phyloP scores from a whole-genome alignment of 2,329 filamentous ascomycete genomes.

The Stagonosporopsis chrysanthemi region DNA sequence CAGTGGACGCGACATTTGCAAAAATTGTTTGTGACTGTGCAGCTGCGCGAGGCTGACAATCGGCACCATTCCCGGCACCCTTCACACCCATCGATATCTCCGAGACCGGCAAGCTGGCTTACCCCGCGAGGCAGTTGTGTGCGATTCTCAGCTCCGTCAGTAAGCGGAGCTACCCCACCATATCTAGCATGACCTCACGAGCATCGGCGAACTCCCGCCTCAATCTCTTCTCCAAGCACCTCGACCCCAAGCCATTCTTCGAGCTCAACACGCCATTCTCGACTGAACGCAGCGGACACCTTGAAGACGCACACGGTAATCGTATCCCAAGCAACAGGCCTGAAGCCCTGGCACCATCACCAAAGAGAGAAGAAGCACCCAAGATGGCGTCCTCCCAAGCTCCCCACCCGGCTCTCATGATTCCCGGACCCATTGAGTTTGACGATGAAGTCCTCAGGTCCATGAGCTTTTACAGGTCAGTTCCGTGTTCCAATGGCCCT shows the following conservation, averaged over 20 bases:
- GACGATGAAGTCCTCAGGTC: slow-evolving; percentile 95
- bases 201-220: slow-evolving; percentile 59
- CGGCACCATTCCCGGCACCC: slow-evolving; percentile 13
- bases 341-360: slow-evolving; percentile 6
- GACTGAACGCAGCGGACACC: slow-evolving; percentile 62
- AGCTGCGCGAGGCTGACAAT: slow-evolving; percentile 17
- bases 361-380: slow-evolving; percentile 23
- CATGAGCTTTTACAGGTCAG: slow-evolving; percentile 91
- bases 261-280: slow-evolving; percentile 70
- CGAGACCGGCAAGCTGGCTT: slow-evolving; percentile 47
- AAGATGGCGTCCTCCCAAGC: slow-evolving; percentile 64
- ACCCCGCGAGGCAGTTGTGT: slow-evolving; percentile 34
- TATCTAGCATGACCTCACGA: slow-evolving; percentile 42
- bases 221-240: slow-evolving; percentile 67
- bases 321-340: slow-evolving; percentile 23
- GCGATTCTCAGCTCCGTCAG: slow-evolving; percentile 8
- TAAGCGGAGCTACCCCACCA: slow-evolving; percentile 42
- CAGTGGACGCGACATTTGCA: slow-evolving; percentile 1
- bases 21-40: neutral
- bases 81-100: slow-evolving; percentile 22
- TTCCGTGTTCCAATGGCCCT: neutral
- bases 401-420: slow-evolving; percentile 78
- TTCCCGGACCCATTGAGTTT: slow-evolving; percentile 97
- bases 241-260: slow-evolving; percentile 63
- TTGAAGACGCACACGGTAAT: slow-evolving; percentile 61